phyloP scores from a whole-genome alignment of 768 basidiomycete species.

The Gelatoporia subvermispora region DNA sequence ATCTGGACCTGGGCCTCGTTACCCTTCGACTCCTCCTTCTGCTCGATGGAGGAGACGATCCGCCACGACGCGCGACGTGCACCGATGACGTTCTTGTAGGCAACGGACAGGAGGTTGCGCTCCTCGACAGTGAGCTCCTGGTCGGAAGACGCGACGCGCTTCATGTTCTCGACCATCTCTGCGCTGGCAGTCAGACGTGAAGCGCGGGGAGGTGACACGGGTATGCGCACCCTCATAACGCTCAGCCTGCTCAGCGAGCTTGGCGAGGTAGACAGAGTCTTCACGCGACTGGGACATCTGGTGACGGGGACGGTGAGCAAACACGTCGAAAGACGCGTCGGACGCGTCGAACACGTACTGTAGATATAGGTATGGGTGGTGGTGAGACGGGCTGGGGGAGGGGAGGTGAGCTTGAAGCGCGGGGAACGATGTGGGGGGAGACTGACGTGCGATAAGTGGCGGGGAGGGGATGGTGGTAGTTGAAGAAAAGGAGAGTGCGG shows the following conservation, averaged over 20 bases:
- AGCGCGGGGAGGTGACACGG: conserved; percentile 7
- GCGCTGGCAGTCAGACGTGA: conserved; percentile 15
- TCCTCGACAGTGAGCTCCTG: conserved; percentile 98
- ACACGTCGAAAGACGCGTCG: conserved; percentile 32
- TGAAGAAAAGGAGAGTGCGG: conserved; percentile 37
- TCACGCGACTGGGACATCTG: conserved; percentile 83
- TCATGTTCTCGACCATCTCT: conserved; percentile 99
- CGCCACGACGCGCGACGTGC: conserved; percentile 97
- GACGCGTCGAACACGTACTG: conserved; percentile 40
- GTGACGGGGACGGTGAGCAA: conserved; percentile 19
- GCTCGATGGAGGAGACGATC: conserved; percentile 97
- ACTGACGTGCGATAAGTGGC: conserved; percentile 38
- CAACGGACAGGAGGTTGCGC: conserved; percentile 95
- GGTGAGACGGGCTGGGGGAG: conserved; percentile 7
- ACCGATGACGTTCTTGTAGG: conserved; percentile 99
- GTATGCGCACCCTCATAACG: conserved; percentile 83
- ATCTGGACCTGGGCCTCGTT: conserved; percentile 93
- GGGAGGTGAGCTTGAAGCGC: conserved; percentile 31
- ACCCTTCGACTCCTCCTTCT: conserved; percentile 98
- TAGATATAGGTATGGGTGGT: conserved; percentile 24
- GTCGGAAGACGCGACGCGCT: conserved; percentile 95
- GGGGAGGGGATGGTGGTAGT: conserved; percentile 41
- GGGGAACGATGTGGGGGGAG: conserved; percentile 22
- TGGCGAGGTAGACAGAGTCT: conserved; percentile 99
- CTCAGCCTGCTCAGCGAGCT: conserved; percentile 99